These are phyloP conservation scores for Nelumbo lutea DNA, from an alignment of 164 flowering plant species.

Conservation along the genomic window DNA sequence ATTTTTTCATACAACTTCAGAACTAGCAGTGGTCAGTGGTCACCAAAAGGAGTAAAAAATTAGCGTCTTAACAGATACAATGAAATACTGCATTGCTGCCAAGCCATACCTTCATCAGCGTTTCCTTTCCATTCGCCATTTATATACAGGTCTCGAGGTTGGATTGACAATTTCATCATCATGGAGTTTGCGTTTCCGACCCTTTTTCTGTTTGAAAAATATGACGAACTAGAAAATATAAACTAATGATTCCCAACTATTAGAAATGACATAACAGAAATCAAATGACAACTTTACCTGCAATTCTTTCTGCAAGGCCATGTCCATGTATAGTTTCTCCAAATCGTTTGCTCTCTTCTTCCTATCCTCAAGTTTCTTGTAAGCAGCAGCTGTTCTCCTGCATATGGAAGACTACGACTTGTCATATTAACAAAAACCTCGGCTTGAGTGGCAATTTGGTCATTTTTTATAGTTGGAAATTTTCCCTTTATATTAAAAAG, in stretches of 20 bases:
- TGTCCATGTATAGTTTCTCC: constrained; percentile 63
- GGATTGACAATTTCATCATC: constrained; percentile 77
- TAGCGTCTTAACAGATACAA: too few species aligned
- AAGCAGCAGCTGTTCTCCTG: constrained; percentile 63
- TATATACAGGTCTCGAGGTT: constrained; percentile 60
- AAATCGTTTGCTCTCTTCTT: constrained; percentile 44
- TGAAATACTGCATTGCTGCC: too few species aligned
- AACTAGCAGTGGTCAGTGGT: too few species aligned
- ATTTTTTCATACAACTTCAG: too few species aligned
- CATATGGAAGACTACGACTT: constrained; percentile 3
- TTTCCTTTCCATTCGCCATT: constrained; percentile 64
- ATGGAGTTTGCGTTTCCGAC: constrained; percentile 71
- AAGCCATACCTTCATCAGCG: constrained; percentile 13
- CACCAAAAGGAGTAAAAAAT: too few species aligned
- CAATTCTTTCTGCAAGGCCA: constrained; percentile 70
- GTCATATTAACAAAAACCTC: neutral
- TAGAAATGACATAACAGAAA: neutral
- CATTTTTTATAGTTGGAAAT: neutral
- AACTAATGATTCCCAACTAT: neutral
- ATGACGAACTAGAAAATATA: neutral
- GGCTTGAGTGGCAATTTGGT: neutral
- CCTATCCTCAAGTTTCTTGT: constrained; percentile 69
- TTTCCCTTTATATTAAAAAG: too few species aligned
- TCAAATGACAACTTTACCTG: constrained; percentile 38
- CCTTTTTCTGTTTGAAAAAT: constrained; percentile 53